These are phyloP conservation scores for Phallus indusiatus DNA, from an alignment of 768 basidiomycete genomes.

Conservation along the genomic window DNA sequence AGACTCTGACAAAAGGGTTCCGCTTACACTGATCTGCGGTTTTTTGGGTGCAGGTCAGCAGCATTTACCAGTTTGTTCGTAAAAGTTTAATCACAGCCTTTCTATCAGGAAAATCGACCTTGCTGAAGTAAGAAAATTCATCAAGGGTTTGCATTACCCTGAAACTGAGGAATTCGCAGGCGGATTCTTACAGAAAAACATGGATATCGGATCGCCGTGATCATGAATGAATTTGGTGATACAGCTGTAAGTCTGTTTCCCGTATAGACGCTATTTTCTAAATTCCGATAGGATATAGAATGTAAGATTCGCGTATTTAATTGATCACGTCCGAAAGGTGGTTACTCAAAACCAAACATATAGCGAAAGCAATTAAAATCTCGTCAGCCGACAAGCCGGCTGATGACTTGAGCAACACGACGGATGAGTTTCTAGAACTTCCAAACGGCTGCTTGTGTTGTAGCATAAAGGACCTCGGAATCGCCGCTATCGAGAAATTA, in stretches of 20 bases:
- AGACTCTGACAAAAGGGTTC: slow-evolving; percentile 37
- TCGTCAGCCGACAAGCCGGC: slow-evolving; percentile 38
- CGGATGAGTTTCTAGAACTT: slow-evolving; percentile 84
- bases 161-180: slow-evolving; percentile 25
- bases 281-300: slow-evolving; percentile 71
- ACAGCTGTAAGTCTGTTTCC: slow-evolving; percentile 54
- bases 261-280: background rate
- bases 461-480: slow-evolving; percentile 89
- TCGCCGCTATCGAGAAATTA: slow-evolving; percentile 88
- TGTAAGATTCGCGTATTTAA: slow-evolving; percentile 31
- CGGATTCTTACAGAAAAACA: slow-evolving; percentile 89
- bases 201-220: slow-evolving; percentile 94
- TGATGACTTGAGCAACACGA: slow-evolving; percentile 42
- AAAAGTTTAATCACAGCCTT: background rate
- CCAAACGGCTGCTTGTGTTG: slow-evolving; percentile 98
- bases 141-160: background rate
- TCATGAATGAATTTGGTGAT: slow-evolving; percentile 98
- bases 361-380: slow-evolving; percentile 83
- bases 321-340: background rate
- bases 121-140: slow-evolving; percentile 53
- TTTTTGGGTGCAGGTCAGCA: slow-evolving; percentile 62
- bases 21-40: slow-evolving; percentile 90
- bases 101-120: slow-evolving; percentile 70
- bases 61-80: background rate
- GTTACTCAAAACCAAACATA: background rate